These are phyloP conservation scores for Fraxinus dipetala DNA, from an alignment of 305 asterid genomes.

Conservation along the genomic window DNA sequence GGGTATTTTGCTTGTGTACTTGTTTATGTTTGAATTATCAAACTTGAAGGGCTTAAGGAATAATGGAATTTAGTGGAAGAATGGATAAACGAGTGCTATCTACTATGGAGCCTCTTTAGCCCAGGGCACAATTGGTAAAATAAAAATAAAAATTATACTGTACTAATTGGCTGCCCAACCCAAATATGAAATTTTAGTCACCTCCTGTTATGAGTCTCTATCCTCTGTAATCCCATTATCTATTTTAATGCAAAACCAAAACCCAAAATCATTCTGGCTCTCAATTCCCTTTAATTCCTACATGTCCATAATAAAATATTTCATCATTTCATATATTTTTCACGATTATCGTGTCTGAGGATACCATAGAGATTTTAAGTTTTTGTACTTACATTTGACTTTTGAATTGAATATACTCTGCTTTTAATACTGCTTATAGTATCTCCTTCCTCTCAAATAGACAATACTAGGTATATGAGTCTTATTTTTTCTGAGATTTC, in stretches of 20 bases:
- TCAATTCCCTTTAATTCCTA: not conserved
- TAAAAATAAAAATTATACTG: not conserved
- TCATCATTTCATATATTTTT: not conserved
- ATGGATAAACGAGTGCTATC: not conserved
- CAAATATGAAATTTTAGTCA: not conserved
- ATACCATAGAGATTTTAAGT: not conserved
- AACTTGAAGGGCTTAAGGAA: not conserved
- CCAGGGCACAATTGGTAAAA: not conserved
- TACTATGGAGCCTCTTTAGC: not conserved
- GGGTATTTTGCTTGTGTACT: not conserved
- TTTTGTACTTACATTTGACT: not conserved
- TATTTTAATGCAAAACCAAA: not conserved
- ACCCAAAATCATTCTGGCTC: not conserved
- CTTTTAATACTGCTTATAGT: not conserved
- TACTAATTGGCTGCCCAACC: not conserved
- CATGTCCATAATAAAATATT: not conserved
- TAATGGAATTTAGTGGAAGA: not conserved
- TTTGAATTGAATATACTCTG: not conserved
- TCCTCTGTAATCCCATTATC: not conserved
- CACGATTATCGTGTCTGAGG: not conserved
- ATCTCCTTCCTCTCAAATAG: not conserved
- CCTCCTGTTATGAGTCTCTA: not conserved
- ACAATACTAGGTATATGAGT: not conserved
- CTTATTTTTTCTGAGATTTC: not conserved
- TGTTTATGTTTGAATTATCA: not conserved